Evolutionary conservation across 352 stramenopile genomes (phyloP).

Genomic region (Globisporangium lucens): DNA sequence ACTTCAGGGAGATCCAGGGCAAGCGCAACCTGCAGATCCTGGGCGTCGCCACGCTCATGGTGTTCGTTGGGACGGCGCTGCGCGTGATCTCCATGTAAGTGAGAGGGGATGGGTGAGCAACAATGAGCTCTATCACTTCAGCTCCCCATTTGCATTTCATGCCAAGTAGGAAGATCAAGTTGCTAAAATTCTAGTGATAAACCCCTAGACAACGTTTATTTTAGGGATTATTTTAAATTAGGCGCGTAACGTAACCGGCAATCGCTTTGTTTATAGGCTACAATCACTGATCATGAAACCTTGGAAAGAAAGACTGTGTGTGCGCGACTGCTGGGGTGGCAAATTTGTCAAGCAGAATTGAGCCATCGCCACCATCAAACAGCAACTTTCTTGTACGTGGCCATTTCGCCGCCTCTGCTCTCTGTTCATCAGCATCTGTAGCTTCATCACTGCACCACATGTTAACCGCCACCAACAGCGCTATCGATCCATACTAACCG

Average conservation of each 20-base stretch:
- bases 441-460: not conserved
- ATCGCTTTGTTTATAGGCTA: not conserved
- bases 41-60: conserved; percentile 53
- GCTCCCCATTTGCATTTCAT: no score
- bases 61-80: conserved; percentile 65
- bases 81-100: conserved; percentile 46
- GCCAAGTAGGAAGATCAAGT: not conserved
- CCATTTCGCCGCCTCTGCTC: not conserved
- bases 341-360: not conserved
- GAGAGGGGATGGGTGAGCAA: no score
- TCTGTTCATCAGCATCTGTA: not conserved
- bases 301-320: not conserved
- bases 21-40: conserved; percentile 55
- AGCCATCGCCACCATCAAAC: not conserved
- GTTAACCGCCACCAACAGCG: not conserved
- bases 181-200: not conserved
- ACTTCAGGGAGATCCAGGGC: conserved; percentile 84
- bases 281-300: not conserved
- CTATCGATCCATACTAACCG: not conserved
- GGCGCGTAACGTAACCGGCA: not conserved
- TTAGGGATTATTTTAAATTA: not conserved
- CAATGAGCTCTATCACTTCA: not conserved
- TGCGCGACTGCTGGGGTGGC: not conserved
- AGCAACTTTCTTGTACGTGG: not conserved
- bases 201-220: not conserved